Conservation (phyloP, 164 flowering plant genomes). For the Chloranthus sessilifolius region DNA sequence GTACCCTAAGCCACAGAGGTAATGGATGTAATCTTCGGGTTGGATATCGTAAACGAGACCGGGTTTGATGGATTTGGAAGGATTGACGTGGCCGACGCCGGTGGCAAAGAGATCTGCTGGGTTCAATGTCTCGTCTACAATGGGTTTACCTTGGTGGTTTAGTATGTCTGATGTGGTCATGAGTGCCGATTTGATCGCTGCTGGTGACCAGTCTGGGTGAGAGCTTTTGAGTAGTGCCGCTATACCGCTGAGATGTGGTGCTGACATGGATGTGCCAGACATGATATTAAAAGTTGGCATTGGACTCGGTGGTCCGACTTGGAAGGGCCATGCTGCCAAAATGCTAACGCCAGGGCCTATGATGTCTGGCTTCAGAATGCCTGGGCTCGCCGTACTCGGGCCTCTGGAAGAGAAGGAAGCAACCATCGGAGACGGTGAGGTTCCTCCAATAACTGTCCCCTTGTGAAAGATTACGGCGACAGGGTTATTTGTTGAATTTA, state of each 20-base stretch:
- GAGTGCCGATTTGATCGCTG: conserved; percentile 52
- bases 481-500: conserved; percentile 31
- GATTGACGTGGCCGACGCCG: conserved; percentile 59
- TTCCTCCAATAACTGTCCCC: conserved; percentile 39
- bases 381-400: conserved; percentile 33
- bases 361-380: conserved; percentile 54
- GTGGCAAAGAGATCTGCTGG: conserved; percentile 34
- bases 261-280: conserved; percentile 59
- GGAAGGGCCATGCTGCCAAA: conserved; percentile 51
- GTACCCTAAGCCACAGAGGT: conserved; percentile 46
- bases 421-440: conserved; percentile 29
- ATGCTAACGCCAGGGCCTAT: conserved; percentile 52
- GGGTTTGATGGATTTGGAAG: conserved; percentile 40
- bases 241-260: conserved; percentile 56
- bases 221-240: conserved; percentile 47
- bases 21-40: conserved; percentile 43
- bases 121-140: conserved; percentile 20
- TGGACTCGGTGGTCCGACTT: conserved; percentile 18
- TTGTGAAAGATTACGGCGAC: conserved; percentile 32
- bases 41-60: conserved; percentile 47
- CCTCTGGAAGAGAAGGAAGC: conserved; percentile 53
- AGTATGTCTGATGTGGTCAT: conserved; percentile 44
- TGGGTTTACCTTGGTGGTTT: conserved; percentile 26
- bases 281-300: conserved; percentile 26
- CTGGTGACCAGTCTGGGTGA: conserved; percentile 61